Percentiles rank a stretch among this genome's conserved stretches.
phyloP scores from a whole-genome alignment of 2,329 filamentous ascomycete species.

The Talaromyces sp. region DNA sequence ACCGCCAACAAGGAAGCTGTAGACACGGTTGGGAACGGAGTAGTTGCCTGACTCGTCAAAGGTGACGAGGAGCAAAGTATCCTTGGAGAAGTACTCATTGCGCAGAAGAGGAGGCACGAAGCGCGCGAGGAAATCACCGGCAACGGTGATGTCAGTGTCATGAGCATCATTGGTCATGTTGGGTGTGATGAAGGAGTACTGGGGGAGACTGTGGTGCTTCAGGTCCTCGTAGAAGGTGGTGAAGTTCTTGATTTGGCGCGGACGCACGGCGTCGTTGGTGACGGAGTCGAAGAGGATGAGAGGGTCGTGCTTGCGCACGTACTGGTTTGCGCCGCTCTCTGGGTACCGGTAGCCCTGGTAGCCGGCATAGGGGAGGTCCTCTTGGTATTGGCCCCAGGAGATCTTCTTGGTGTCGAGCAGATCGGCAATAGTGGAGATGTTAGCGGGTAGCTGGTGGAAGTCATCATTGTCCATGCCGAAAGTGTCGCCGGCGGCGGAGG shows the following conservation, averaged over 20 bases:
- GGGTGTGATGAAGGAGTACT: slow-evolving; percentile 61
- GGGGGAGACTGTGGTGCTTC: slow-evolving; percentile 64
- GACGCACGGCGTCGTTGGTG: slow-evolving; percentile 60
- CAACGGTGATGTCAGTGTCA: slow-evolving; percentile 70
- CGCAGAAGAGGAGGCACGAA: slow-evolving; percentile 72
- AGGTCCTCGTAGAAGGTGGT: slow-evolving; percentile 70
- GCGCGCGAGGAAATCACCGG: slow-evolving; percentile 66
- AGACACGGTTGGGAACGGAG: slow-evolving; percentile 66
- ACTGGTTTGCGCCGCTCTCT: slow-evolving; percentile 70
- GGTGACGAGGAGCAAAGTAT: slow-evolving; percentile 74
- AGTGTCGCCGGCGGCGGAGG: slow-evolving; percentile 69
- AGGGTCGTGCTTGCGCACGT: slow-evolving; percentile 80
- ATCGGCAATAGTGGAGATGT: slow-evolving; percentile 70
- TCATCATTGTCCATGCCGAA: slow-evolving; percentile 72
- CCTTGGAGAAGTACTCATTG: slow-evolving; percentile 71
- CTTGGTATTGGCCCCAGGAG: slow-evolving; percentile 73
- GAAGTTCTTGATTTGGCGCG: slow-evolving; percentile 74
- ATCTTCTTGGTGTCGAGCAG: slow-evolving; percentile 67
- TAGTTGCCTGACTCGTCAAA: slow-evolving; percentile 81
- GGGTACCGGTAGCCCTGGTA: slow-evolving; percentile 67
- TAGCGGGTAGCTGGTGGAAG: slow-evolving; percentile 60
- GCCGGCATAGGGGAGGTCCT: slow-evolving; percentile 75
- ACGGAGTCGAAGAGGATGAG: slow-evolving; percentile 68
- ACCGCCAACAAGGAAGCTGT: slow-evolving; percentile 73
- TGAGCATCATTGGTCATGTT: slow-evolving; percentile 70